Percentiles rank a stretch among this genome's conserved stretches.
phyloP scores from a whole-genome alignment of 1,139 yeast species.

The Pneumocystis canis region DNA sequence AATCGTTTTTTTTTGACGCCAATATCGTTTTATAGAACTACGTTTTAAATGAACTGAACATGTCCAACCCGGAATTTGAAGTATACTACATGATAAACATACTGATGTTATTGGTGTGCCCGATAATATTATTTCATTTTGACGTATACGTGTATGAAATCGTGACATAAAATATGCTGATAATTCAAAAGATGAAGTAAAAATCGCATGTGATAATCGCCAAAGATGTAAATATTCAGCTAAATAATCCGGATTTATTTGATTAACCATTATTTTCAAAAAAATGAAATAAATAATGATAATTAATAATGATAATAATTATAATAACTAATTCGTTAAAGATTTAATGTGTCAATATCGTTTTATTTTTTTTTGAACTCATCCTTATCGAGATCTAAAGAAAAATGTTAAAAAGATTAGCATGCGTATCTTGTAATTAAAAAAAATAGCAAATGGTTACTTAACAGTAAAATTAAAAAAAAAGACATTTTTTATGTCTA shows the following conservation, averaged over 20 bases:
- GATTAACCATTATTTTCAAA: neutral
- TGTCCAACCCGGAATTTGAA: neutral
- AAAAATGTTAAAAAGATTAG: too few relatives aligned
- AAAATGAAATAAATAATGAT: neutral
- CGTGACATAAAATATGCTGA: neutral
- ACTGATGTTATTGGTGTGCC: neutral
- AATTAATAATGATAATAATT: too few relatives aligned
- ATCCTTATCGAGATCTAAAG: too few relatives aligned
- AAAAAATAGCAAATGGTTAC: neutral
- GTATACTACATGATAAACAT: neutral
- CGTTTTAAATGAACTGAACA: neutral
- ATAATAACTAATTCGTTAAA: too few relatives aligned
- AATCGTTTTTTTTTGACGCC: neutral
- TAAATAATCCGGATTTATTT: neutral
- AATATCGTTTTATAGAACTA: neutral
- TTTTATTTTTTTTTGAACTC: too few relatives aligned
- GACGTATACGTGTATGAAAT: neutral
- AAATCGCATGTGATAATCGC: neutral
- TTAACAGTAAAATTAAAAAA: neutral
- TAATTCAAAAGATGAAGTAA: neutral
- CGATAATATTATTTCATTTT: neutral
- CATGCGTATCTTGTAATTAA: neutral
- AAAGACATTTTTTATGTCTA: neutral
- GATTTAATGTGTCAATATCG: too few relatives aligned
- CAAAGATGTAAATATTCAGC: neutral